Conservation (phyloP, 768 basidiomycete genomes). For the Pulveroboletus sp. region DNA sequence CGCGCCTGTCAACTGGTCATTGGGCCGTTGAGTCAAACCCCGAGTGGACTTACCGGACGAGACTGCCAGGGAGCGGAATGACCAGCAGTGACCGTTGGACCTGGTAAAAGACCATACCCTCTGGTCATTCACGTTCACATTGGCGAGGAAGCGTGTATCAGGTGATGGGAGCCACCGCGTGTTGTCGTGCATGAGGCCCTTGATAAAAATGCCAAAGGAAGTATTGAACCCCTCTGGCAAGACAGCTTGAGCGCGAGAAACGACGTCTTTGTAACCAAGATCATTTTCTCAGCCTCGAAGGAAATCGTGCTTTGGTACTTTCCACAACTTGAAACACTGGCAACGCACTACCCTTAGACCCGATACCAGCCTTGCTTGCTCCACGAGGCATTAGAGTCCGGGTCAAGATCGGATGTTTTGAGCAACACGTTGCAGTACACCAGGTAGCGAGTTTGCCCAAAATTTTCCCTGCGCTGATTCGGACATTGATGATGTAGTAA, state of each 20-base stretch:
- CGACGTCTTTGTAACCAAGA: no score
- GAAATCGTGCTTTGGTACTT: neutral
- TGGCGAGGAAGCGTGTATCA: constrained; percentile 1
- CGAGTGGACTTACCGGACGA: neutral
- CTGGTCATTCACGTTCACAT: constrained; percentile 10
- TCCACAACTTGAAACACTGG: no score
- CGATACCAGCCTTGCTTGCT: constrained; percentile 9
- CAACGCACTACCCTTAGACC: neutral
- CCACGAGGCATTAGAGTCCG: constrained; percentile 20
- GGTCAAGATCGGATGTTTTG: neutral
- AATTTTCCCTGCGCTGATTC: constrained; percentile 1
- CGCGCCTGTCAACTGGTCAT: neutral
- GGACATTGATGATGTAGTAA: constrained; percentile 1
- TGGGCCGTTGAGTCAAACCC: neutral
- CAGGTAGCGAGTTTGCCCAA: constrained; percentile 5
- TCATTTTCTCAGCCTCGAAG: no score
- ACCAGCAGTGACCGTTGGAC: neutral
- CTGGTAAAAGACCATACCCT: neutral
- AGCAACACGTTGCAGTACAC: constrained; percentile 14
- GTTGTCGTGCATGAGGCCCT: neutral
- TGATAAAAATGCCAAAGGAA: constrained; percentile 2
- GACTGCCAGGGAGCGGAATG: neutral
- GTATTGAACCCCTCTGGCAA: no score
- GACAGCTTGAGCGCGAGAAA: no score
- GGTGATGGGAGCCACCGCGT: neutral